phyloP scores from a whole-genome alignment of 108 stramenopile genomes.

The Nitzschia putrida region DNA sequence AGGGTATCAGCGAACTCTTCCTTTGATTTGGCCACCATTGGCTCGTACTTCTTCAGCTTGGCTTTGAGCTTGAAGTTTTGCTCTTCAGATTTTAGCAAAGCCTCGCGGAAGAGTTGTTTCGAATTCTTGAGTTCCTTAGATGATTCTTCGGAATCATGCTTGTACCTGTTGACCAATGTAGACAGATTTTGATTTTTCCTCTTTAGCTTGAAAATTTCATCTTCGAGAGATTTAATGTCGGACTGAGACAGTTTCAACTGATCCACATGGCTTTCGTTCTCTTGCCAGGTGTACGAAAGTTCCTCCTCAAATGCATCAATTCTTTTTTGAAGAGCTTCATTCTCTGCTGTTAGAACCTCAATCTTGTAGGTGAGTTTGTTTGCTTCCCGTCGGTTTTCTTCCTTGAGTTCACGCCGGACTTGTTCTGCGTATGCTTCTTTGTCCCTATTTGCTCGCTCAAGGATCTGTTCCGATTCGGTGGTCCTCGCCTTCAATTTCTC shows the following conservation, averaged over 20 bases:
- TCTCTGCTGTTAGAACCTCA: constrained; percentile 16
- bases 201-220: constrained; percentile 31
- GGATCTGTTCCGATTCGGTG: constrained; percentile 4
- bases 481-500: constrained; percentile 18
- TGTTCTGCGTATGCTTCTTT: constrained; percentile 23
- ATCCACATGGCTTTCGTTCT: constrained; percentile 12
- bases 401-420: constrained; percentile 8
- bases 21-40: constrained; percentile 3
- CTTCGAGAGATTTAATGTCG: constrained; percentile 20
- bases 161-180: constrained; percentile 17
- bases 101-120: constrained; percentile 23
- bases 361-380: constrained; percentile 12
- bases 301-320: constrained; percentile 27
- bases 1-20: constrained; percentile 6
- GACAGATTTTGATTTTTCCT: constrained; percentile 20
- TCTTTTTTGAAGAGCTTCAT: constrained; percentile 18
- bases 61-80: constrained; percentile 16
- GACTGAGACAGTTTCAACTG: constrained; percentile 8
- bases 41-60: constrained; percentile 10
- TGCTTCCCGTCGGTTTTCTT: constrained; percentile 20
- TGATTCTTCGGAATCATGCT: constrained; percentile 11
- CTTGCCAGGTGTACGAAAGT: neutral
- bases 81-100: constrained; percentile 11
- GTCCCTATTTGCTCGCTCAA: constrained; percentile 5
- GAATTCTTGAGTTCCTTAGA: constrained; percentile 17